phyloP scores from a whole-genome alignment of 2,329 filamentous ascomycete genomes.

The Orbilia blumenaviensis region DNA sequence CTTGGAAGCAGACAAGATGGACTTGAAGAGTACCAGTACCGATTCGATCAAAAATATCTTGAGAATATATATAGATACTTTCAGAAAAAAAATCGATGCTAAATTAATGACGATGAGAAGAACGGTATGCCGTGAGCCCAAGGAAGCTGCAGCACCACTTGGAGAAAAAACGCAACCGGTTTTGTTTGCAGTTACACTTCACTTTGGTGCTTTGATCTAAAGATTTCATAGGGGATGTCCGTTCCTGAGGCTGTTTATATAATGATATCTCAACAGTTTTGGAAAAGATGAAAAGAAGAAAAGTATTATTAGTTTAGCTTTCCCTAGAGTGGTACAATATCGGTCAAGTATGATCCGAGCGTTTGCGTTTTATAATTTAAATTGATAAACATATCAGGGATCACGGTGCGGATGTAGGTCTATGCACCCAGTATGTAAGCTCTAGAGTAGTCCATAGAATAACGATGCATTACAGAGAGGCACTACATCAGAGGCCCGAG shows the following conservation, averaged over 20 bases:
- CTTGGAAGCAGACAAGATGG: too few species aligned
- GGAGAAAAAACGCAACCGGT: conserved; percentile 18
- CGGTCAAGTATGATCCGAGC: conserved; percentile 5
- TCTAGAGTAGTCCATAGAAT: too few species aligned
- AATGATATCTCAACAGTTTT: not conserved
- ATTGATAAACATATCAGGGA: not conserved
- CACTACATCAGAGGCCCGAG: not conserved
- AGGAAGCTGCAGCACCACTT: conserved; percentile 40
- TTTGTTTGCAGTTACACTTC: conserved; percentile 12
- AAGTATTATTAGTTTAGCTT: not conserved
- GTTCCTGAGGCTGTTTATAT: conserved; percentile 8
- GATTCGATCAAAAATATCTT: not conserved
- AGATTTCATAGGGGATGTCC: conserved; percentile 2
- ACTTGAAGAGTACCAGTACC: not conserved
- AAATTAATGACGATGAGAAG: not conserved
- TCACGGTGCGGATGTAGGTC: not conserved
- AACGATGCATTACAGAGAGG: too few species aligned
- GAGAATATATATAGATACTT: not conserved
- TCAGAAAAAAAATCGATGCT: too few species aligned
- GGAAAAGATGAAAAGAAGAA: not conserved
- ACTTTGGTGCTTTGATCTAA: not conserved
- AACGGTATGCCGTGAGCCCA: conserved; percentile 30
- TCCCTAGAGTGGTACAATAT: not conserved
- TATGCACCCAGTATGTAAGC: not conserved
- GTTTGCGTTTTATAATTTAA: conserved; percentile 29